A percentile compares a stretch with the other conserved stretches of the same genome.
These are phyloP conservation scores for Irpex sp. DNA, from an alignment of 1,284 basidiomycete species.

Conservation along the genomic window DNA sequence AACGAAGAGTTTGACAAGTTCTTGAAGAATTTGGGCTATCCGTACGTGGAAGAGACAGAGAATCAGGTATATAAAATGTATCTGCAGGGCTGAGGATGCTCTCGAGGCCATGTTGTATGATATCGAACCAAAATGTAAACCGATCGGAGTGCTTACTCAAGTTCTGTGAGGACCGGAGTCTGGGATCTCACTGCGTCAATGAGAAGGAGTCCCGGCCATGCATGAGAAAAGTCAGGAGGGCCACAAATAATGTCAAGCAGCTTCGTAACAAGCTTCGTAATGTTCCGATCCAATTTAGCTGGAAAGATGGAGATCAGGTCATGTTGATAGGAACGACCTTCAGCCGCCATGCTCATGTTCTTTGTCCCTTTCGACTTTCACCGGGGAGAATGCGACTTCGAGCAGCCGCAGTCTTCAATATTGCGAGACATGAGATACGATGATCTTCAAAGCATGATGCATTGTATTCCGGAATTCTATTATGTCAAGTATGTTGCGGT, in stretches of 20 bases:
- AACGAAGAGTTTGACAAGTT: slow-evolving; percentile 69
- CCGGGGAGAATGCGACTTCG: too few relatives aligned
- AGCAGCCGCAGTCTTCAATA: background rate
- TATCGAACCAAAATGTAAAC: background rate
- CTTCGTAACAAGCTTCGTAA: background rate
- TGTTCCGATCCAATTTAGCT: background rate
- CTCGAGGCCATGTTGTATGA: background rate
- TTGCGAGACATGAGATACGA: background rate
- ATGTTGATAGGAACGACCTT: background rate
- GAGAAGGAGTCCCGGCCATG: too few relatives aligned
- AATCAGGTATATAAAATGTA: slow-evolving; percentile 87
- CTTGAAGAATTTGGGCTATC: slow-evolving; percentile 78
- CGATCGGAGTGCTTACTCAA: background rate
- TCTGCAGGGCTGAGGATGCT: slow-evolving; percentile 34
- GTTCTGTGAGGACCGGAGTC: background rate
- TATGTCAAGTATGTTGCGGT: background rate
- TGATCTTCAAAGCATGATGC: background rate
- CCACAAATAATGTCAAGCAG: background rate
- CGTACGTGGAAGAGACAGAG: slow-evolving; percentile 90
- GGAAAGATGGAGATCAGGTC: background rate
- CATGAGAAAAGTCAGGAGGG: too few relatives aligned
- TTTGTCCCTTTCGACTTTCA: background rate
- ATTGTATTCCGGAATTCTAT: background rate
- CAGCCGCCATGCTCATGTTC: background rate
- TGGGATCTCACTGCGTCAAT: background rate